Evolutionary conservation across 2,329 filamentous ascomycete genomes (phyloP).

Genomic region (Apiospora pterosperma): DNA sequence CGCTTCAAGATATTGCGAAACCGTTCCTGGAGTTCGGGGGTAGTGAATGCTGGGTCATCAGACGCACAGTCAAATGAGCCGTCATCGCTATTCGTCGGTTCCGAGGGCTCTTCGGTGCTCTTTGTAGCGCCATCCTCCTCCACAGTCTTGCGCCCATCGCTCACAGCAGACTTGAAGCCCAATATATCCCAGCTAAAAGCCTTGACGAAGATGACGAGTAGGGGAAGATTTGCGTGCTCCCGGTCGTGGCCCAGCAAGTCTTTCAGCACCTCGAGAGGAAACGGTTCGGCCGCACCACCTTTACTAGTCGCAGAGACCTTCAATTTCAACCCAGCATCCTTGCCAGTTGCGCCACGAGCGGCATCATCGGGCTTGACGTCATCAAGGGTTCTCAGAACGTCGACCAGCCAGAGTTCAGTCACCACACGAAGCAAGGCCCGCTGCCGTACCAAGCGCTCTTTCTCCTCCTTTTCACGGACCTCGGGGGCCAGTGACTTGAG

Average conservation of each 20-base stretch:
- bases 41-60: constrained; percentile 70
- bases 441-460: constrained; percentile 84
- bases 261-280: constrained; percentile 95
- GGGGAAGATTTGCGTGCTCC: constrained; percentile 84
- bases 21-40: constrained; percentile 74
- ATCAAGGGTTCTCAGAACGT: constrained; percentile 77
- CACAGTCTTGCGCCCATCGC: constrained; percentile 79
- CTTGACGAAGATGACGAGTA: constrained; percentile 94
- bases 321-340: constrained; percentile 57
- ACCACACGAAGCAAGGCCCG: constrained; percentile 83
- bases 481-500: constrained; percentile 78
- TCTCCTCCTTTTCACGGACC: constrained; percentile 90
- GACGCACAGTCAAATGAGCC: constrained; percentile 34
- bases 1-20: constrained; percentile 82
- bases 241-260: constrained; percentile 91
- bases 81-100: constrained; percentile 51
- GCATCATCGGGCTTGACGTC: constrained; percentile 62
- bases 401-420: constrained; percentile 94
- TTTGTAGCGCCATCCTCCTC: constrained; percentile 74
- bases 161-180: constrained; percentile 67
- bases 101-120: constrained; percentile 37
- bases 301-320: constrained; percentile 53
- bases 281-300: constrained; percentile 75
- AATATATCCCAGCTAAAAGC: constrained; percentile 94
- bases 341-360: constrained; percentile 59